Conservation (phyloP, 2,329 filamentous ascomycete genomes). For the Microsporum ferrugineum region DNA sequence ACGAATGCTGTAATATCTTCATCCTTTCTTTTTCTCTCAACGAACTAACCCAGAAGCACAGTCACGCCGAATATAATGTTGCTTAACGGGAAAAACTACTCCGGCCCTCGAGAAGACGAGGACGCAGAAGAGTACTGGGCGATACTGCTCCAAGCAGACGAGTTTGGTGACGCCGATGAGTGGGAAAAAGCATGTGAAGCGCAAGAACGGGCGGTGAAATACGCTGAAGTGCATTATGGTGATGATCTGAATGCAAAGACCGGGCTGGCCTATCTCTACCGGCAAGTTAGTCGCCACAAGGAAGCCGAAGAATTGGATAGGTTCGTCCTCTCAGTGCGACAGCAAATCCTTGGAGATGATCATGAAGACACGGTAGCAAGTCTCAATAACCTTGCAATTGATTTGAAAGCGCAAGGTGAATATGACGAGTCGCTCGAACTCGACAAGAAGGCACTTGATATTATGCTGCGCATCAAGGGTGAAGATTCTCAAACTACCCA, state of each 20-base stretch:
- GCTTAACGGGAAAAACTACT: not conserved
- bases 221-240: not conserved
- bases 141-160: not conserved
- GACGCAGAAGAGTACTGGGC: not conserved
- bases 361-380: conserved; percentile 16
- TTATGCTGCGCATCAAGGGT: not conserved
- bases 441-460: not conserved
- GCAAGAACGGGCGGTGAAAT: not conserved
- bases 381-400: conserved; percentile 1
- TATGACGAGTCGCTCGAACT: not conserved
- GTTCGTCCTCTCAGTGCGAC: conserved; percentile 13
- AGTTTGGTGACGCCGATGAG: not conserved
- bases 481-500: not conserved
- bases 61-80: not conserved
- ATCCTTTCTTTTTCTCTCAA: not conserved
- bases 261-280: not conserved
- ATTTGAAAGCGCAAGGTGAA: not conserved
- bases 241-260: not conserved
- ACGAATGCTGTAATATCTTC: not conserved
- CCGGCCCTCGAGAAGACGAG: not conserved
- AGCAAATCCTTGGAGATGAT: conserved; percentile 16
- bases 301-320: conserved; percentile 16
- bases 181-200: not conserved
- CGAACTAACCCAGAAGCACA: not conserved
- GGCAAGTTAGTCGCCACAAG: conserved; percentile 11